A percentile compares a stretch with the other conserved stretches of the same genome.
These are phyloP conservation scores for Chrysanthemum makinoi DNA, from an alignment of 129 eudicot genomes.

Conservation along the genomic window DNA sequence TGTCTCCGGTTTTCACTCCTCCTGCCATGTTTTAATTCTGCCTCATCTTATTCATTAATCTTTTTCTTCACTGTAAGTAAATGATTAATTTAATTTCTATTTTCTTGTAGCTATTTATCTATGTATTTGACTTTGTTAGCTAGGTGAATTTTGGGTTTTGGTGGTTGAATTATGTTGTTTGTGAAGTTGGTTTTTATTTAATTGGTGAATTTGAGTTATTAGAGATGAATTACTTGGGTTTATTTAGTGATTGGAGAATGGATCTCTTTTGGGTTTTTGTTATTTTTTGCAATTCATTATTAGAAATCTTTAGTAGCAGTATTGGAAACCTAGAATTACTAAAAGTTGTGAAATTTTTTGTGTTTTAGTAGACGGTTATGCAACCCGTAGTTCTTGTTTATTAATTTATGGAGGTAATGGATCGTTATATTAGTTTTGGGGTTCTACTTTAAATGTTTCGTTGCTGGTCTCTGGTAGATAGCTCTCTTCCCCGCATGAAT, in stretches of 20 bases:
- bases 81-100: too few species aligned
- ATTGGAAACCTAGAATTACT: background rate
- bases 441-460: background rate
- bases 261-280: background rate
- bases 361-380: background rate
- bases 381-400: too few species aligned
- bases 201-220: background rate
- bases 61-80: too few species aligned
- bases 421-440: background rate
- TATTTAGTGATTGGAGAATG: background rate
- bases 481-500: too few species aligned
- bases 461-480: too few species aligned
- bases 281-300: background rate
- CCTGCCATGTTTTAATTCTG: background rate
- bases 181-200: background rate
- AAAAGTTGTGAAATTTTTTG: background rate
- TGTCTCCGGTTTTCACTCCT: background rate
- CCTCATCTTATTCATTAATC: background rate
- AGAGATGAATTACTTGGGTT: background rate
- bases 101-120: background rate
- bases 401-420: background rate
- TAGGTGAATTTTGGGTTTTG: background rate
- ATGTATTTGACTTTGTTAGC: too few species aligned
- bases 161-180: background rate
- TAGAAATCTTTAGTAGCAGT: background rate